Evolutionary conservation across 1,284 basidiomycete genomes (phyloP), one percentile per base, ranked within the genome.

Genomic region (Sanghuangporus weigelae): DNA sequence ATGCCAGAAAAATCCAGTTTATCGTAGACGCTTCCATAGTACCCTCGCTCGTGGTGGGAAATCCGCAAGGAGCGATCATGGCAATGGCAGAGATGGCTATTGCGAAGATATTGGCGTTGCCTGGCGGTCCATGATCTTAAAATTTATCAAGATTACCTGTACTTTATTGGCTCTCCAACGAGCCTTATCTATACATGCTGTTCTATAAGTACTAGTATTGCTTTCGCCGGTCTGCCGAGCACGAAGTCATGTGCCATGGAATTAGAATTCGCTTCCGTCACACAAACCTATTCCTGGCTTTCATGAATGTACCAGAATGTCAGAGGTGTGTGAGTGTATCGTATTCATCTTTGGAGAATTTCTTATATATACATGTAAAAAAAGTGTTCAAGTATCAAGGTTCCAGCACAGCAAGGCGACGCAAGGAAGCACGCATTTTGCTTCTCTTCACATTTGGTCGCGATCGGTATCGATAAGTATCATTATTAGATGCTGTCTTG

Each of bases 51-150:
- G 80, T 81, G 2, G 77, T 77, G 66, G 80, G 82, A 23, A 85
- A 85, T 67, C 82, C 84, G 2, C 81, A 83, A 64, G 84, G 80
- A 6, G 70, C 73, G 59, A 71, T 85, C 68, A 84, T 85, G 82
- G 77, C 80, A 5, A 76, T 76, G 51, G 82, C 83, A 2, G 84
- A 85, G 69, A 82, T 84, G 67, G 84, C 76, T 14, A 77, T 75
- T 0, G 75, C 81, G 14, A 82, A 78, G 71, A 81, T 86, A 68
- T 71, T 85, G 39, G 82, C 81, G 7, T 73, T 84, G 46, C 62
- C 78, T n/a, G 82, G 82, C 19, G 82, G 82, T 0, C 77, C 82
- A 50, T 84, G 69, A 76, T 36, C 23, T 36, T 7, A 36, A 31
- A 51, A 40, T 48, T 14, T 51, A 16, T 51, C 40, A 26, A 31